Evolutionary conservation across 306 rosid species (phyloP).

Genomic region (Acmispon strigosus): DNA sequence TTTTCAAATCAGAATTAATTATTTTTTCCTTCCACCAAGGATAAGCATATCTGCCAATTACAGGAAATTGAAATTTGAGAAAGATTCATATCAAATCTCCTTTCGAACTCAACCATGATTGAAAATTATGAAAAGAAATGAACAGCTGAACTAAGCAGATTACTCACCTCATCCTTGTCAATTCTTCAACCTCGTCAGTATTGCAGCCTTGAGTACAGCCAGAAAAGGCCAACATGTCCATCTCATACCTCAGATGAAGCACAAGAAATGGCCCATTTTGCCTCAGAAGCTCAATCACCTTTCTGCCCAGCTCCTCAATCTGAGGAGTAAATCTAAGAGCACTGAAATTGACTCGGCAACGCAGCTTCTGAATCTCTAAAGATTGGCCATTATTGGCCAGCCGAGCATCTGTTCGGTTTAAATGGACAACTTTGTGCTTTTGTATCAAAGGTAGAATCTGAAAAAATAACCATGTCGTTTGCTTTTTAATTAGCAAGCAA

Average conservation of each 20-base stretch:
- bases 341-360: conserved; percentile 86
- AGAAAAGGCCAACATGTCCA: conserved; percentile 97
- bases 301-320: conserved; percentile 82
- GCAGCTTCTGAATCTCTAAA: conserved; percentile 76
- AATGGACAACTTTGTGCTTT: conserved; percentile 82
- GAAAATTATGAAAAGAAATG: conserved; percentile 14
- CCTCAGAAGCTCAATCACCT: conserved; percentile 73
- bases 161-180: conserved; percentile 90
- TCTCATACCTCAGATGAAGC: conserved; percentile 88
- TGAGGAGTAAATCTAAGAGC: conserved; percentile 88
- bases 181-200: conserved; percentile 75
- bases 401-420: conserved; percentile 88
- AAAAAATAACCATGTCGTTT: not conserved
- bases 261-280: conserved; percentile 79
- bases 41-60: conserved; percentile 53
- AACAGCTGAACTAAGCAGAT: not conserved
- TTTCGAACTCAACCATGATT: not conserved
- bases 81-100: not conserved
- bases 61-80: not conserved
- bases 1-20: conserved; percentile 76
- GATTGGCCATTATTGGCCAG: conserved; percentile 91
- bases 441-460: conserved; percentile 86
- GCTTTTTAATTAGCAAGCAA: conserved; percentile 1
- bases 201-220: conserved; percentile 92
- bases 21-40: conserved; percentile 97